These are phyloP conservation scores for Podaxis rugospora DNA, from an alignment of 768 basidiomycete genomes.

Conservation along the genomic window DNA sequence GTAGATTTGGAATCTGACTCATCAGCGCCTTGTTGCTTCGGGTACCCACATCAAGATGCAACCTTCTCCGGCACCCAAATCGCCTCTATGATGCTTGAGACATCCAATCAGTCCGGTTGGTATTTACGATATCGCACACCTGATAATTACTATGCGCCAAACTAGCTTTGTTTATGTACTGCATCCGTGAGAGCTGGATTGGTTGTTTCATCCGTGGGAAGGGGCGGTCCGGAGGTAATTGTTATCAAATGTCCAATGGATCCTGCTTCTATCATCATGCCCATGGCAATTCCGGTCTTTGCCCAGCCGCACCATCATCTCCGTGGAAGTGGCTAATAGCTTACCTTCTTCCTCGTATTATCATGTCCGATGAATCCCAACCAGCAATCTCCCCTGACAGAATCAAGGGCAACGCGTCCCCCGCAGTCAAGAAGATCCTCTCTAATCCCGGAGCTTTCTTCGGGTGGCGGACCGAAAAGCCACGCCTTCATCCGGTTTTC, in stretches of 20 bases:
- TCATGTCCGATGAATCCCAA: not conserved
- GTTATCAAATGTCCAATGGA: not conserved
- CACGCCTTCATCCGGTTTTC: conserved; percentile 13
- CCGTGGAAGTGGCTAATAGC: too few species aligned
- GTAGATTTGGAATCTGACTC: conserved; percentile 55
- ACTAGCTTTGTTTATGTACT: too few species aligned
- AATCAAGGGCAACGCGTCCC: conserved; percentile 20
- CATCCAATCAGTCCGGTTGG: not conserved
- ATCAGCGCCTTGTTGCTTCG: conserved; percentile 48
- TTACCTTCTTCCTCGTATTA: not conserved
- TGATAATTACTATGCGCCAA: not conserved
- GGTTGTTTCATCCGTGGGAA: too few species aligned
- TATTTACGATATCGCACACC: too few species aligned
- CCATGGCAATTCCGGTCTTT: not conserved
- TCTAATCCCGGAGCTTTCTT: conserved; percentile 19
- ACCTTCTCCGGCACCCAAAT: conserved; percentile 32
- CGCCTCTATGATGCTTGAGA: conserved; percentile 18
- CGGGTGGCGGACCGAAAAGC: conserved; percentile 7
- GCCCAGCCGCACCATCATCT: not conserved
- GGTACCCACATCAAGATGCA: conserved; percentile 54
- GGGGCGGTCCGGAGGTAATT: not conserved
- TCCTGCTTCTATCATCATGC: not conserved
- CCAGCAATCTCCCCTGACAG: not conserved
- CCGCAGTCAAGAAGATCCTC: conserved; percentile 18
- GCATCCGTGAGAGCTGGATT: too few species aligned